Percentiles rank a stretch among this genome's conserved stretches.
These are phyloP conservation scores for Talaromyces sp. DNA, from an alignment of 2,329 filamentous ascomycete species.

Conservation along the genomic window DNA sequence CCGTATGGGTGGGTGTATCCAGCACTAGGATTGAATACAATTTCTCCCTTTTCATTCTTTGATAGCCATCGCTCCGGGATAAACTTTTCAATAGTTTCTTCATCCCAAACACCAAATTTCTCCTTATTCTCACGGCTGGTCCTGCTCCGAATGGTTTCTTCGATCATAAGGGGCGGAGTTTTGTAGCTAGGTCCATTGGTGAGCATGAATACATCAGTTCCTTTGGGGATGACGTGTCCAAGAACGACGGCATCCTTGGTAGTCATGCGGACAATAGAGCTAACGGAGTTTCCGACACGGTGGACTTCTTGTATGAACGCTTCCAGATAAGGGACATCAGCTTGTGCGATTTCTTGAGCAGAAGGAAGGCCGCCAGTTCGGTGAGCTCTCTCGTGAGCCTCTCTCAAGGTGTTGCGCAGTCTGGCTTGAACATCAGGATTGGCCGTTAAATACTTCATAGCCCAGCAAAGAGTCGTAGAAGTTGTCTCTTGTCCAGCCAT, in stretches of 20 bases:
- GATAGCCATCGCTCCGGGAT: not conserved
- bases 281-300: conserved; percentile 30
- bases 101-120: not conserved
- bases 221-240: conserved; percentile 40
- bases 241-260: conserved; percentile 40
- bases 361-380: conserved; percentile 25
- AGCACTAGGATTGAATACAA: not conserved
- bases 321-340: conserved; percentile 42
- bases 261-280: conserved; percentile 28
- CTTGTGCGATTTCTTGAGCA: conserved; percentile 29
- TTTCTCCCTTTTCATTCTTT: not conserved
- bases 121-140: not conserved
- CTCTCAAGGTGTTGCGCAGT: conserved; percentile 31
- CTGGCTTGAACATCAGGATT: conserved; percentile 34
- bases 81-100: not conserved
- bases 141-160: conserved; percentile 2
- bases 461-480: conserved; percentile 41
- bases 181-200: conserved; percentile 33
- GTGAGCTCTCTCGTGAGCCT: conserved; percentile 25
- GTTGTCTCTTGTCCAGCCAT: conserved; percentile 49
- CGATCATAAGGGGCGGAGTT: conserved; percentile 24
- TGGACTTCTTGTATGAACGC: conserved; percentile 42
- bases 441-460: conserved; percentile 38
- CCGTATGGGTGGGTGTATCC: not conserved
- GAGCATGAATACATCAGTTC: conserved; percentile 28